A percentile compares a stretch with the other conserved stretches of the same genome.
phyloP scores from a whole-genome alignment of 208 protist species.

The Naegleria fowleri region DNA sequence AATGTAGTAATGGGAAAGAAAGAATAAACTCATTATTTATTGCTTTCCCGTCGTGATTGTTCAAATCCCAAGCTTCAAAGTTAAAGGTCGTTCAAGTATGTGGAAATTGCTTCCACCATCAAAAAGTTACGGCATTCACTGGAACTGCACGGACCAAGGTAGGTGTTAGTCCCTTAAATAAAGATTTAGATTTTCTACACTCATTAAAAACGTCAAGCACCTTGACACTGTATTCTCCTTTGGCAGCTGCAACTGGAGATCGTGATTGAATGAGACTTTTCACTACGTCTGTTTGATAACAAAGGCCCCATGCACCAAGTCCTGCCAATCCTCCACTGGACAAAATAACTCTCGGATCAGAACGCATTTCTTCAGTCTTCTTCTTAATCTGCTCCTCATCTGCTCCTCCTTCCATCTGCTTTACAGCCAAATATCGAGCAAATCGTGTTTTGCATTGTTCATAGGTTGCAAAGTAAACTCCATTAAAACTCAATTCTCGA shows the following conservation, averaged over 20 bases:
- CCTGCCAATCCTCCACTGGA: neutral
- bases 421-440: neutral
- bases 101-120: neutral
- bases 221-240: neutral
- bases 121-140: conserved; percentile 27
- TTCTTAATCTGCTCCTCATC: neutral
- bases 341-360: neutral
- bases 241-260: neutral
- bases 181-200: neutral
- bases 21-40: no score
- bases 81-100: neutral
- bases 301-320: neutral
- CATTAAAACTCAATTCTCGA: neutral
- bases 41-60: no score
- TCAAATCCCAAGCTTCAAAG: neutral
- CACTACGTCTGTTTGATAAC: neutral
- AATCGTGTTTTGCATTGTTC: neutral
- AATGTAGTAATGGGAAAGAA: neutral
- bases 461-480: neutral
- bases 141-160: neutral
- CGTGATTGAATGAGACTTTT: neutral
- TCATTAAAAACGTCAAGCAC: neutral
- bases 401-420: neutral
- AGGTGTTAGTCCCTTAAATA: conserved; percentile 3
- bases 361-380: neutral